These are phyloP conservation scores for Daldinia grandis DNA, from an alignment of 495 filamentous ascomycete species.

Conservation along the genomic window DNA sequence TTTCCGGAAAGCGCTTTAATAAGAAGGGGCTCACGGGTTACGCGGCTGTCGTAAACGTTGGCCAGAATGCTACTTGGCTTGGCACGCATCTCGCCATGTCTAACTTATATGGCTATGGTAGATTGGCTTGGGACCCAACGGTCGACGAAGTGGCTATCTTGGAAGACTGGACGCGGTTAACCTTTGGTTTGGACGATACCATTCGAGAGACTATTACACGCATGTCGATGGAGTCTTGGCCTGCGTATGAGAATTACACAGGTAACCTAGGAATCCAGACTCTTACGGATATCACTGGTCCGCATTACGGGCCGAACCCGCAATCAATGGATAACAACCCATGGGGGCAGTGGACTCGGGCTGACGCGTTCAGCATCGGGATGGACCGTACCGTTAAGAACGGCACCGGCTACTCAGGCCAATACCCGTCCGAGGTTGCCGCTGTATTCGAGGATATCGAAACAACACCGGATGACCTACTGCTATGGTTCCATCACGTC, in stretches of 20 bases:
- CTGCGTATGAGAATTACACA: slow-evolving; percentile 73
- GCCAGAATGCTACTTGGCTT: slow-evolving; percentile 71
- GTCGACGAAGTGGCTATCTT: slow-evolving; percentile 57
- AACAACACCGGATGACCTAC: slow-evolving; percentile 72
- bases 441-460: slow-evolving; percentile 65
- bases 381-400: slow-evolving; percentile 77
- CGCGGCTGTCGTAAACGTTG: slow-evolving; percentile 75
- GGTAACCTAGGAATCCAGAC: slow-evolving; percentile 78
- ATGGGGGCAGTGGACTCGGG: slow-evolving; percentile 79
- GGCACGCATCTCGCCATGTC: slow-evolving; percentile 75
- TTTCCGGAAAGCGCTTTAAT: slow-evolving; percentile 67
- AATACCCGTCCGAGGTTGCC: slow-evolving; percentile 70
- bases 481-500: slow-evolving; percentile 82
- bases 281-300: slow-evolving; percentile 70
- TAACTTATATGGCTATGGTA: slow-evolving; percentile 76
- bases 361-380: slow-evolving; percentile 65
- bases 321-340: slow-evolving; percentile 71
- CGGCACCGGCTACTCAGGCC: slow-evolving; percentile 70
- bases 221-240: slow-evolving; percentile 75
- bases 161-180: slow-evolving; percentile 72
- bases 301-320: slow-evolving; percentile 74
- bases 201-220: slow-evolving; percentile 67
- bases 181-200: slow-evolving; percentile 62
- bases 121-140: slow-evolving; percentile 68
- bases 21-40: slow-evolving; percentile 64